Evolutionary conservation across 352 stramenopile genomes (phyloP), one percentile per base, ranked within the genome.

Genomic region (Achlya hypogyna): DNA sequence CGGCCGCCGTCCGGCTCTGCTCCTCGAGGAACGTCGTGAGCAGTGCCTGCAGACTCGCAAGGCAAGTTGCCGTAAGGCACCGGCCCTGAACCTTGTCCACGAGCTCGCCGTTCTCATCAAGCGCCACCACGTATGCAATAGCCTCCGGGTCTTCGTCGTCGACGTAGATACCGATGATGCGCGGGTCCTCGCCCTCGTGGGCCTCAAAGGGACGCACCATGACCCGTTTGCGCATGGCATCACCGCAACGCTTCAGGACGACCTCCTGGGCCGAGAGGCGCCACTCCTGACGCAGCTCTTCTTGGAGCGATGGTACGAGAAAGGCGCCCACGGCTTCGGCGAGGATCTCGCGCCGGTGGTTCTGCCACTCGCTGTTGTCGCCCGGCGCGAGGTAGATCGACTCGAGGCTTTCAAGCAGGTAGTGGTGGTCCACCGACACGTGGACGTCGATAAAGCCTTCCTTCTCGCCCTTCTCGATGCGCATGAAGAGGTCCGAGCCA

Each of bases 101-200:
- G 31, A 93, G 68, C 53, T 95, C 86, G 47, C 86, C 86, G 54
- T 93, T 95, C 31, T 88, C 79, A 69, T 95, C 86, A 4, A 93
- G 75, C 49, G 86, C 86, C 31, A 92, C 84, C 56, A 93, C 87
- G 58, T 93, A 79, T 43, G 84, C 86, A 45, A 95, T 87, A 1
- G 60, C 28, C 28, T 67, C 60, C 28, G 43, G 28, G 20, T 31
- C 31, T 25, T 84, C 82, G 51, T 93, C 78, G 59, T 95, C 86
- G 47, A 95, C 82, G 84, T 84, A 95, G 62, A 95, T 93, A 18
- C 84, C 93, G 51, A 95, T 81, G 54, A 95, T 86, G 45, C 80
- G 89, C 12, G 86, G 84, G 51, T 95, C 86, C 6, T 79, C 71
- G 0, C 82, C 82, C 60, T 95, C 84, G 29, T 84, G 76, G 23